Conservation (phyloP, 805 yeast genomes). For the Ogataea nakhonphanomensis region DNA sequence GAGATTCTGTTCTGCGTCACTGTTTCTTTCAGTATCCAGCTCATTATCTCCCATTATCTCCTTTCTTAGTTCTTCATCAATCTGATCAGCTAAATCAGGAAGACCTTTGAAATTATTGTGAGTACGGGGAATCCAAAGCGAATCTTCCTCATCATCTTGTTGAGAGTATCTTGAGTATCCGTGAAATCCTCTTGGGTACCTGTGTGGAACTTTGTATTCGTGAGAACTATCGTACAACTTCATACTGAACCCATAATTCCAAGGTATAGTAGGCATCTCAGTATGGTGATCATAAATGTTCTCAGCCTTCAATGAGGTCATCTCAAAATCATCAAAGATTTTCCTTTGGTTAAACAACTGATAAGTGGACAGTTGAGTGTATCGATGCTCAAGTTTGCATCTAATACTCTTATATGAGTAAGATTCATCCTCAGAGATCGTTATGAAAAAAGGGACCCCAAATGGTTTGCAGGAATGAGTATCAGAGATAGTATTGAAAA, state of each 20-base stretch:
- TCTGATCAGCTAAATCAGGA: constrained; percentile 34
- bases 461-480: constrained; percentile 46
- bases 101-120: constrained; percentile 39
- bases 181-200: constrained; percentile 12
- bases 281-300: constrained; percentile 41
- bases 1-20: constrained; percentile 27
- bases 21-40: too few relatives aligned
- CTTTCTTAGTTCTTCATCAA: constrained; percentile 27
- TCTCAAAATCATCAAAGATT: too few relatives aligned
- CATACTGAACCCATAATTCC: constrained; percentile 46
- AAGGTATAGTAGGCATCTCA: constrained; percentile 50
- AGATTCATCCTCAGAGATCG: constrained; percentile 49
- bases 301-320: constrained; percentile 13
- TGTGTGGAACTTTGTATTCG: constrained; percentile 21
- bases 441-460: constrained; percentile 75
- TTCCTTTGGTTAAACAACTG: constrained; percentile 30
- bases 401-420: constrained; percentile 56
- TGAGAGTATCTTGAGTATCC: constrained; percentile 7
- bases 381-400: constrained; percentile 49
- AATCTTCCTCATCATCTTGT: constrained; percentile 28
- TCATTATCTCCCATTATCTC: constrained; percentile 3
- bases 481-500: constrained; percentile 43
- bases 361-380: constrained; percentile 46
- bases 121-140: constrained; percentile 44
- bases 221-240: constrained; percentile 37